A percentile compares a stretch with the other conserved stretches of the same genome.
Evolutionary conservation across 148 eudicot genomes (phyloP).

Genomic region (Persicaria tinctoria): DNA sequence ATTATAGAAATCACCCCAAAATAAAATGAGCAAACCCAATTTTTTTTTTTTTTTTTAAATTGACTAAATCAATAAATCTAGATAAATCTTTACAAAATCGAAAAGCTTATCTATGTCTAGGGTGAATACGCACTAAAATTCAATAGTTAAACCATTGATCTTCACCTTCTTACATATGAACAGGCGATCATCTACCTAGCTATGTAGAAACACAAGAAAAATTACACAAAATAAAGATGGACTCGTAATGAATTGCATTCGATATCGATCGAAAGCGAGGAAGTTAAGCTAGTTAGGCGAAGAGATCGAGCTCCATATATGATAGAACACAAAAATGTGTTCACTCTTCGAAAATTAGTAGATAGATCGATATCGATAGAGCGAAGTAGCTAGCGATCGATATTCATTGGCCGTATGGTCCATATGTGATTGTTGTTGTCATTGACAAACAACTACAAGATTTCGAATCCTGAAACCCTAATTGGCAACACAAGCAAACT

Average conservation of each 20-base stretch:
- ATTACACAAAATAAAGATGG: neutral
- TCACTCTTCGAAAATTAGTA: too few relatives aligned
- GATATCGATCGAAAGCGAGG: neutral
- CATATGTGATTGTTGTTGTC: conserved; percentile 12
- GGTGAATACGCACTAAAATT: neutral
- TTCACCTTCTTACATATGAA: neutral
- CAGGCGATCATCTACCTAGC: neutral
- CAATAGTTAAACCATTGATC: neutral
- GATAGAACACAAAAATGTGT: neutral
- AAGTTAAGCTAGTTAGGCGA: neutral
- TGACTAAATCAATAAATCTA: too few relatives aligned
- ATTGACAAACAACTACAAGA: conserved; percentile 20
- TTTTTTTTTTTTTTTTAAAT: too few relatives aligned
- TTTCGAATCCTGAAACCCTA: conserved; percentile 21
- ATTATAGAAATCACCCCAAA: too few relatives aligned
- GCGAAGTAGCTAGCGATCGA: too few relatives aligned
- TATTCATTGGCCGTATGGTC: neutral
- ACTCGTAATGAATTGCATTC: neutral
- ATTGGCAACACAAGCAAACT: conserved; percentile 24
- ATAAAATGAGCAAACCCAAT: too few relatives aligned
- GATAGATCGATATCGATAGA: too few relatives aligned
- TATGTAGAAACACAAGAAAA: neutral
- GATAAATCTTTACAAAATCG: too few relatives aligned
- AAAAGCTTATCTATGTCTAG: too few relatives aligned
- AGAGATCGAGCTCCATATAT: neutral